Conservation (phyloP, 2,329 filamentous ascomycete genomes). For the Atkinsonella texensis region DNA sequence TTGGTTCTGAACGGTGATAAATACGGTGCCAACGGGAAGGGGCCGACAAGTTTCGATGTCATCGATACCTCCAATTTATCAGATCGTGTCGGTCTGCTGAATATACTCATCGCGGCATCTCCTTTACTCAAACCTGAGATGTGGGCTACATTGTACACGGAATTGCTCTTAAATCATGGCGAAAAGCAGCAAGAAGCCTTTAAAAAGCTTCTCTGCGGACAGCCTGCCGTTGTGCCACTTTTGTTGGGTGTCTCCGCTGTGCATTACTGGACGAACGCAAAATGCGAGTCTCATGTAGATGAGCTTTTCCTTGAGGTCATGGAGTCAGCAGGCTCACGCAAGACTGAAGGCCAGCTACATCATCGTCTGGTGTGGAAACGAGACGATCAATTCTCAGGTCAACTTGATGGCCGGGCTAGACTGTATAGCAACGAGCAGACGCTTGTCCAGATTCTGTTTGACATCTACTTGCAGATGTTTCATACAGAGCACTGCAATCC, state of each 20-base stretch:
- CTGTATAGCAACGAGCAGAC: conserved; percentile 23
- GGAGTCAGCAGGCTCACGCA: not conserved
- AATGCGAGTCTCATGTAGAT: conserved; percentile 25
- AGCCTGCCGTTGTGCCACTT: conserved; percentile 33
- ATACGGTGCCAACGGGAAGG: conserved; percentile 24
- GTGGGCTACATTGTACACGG: conserved; percentile 37
- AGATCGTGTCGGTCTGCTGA: conserved; percentile 27
- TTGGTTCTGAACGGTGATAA: conserved; percentile 29
- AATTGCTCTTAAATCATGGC: conserved; percentile 26
- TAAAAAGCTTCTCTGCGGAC: conserved; percentile 31
- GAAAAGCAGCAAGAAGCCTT: conserved; percentile 18
- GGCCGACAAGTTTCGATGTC: conserved; percentile 36
- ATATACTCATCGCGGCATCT: conserved; percentile 27
- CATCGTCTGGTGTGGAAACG: conserved; percentile 25
- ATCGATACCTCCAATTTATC: conserved; percentile 41
- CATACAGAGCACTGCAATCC: conserved; percentile 20
- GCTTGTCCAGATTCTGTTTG: conserved; percentile 27
- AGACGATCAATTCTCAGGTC: conserved; percentile 18
- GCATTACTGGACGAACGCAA: conserved; percentile 39
- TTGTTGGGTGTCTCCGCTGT: conserved; percentile 38
- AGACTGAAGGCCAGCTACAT: conserved; percentile 14
- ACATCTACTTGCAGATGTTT: conserved; percentile 35
- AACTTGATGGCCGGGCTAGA: conserved; percentile 9
- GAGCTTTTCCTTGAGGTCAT: conserved; percentile 21
- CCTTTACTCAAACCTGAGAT: conserved; percentile 33